Base-by-base conservation (phyloP, 2,329 filamentous ascomycete genomes). In the Knufia petricola region DNA sequence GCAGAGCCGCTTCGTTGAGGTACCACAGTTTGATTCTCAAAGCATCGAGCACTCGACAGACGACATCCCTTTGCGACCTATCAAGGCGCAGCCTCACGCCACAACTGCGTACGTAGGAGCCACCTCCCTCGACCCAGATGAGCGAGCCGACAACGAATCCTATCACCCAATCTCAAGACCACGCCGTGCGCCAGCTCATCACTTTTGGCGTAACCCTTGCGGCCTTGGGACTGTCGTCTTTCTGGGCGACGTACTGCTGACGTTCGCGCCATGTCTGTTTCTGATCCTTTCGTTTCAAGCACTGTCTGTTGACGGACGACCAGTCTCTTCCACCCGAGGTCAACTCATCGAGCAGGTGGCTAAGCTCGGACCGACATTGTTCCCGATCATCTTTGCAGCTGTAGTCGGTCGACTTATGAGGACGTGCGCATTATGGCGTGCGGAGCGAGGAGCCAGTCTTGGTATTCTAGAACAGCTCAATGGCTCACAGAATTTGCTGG, bases 391-490 rank as follows among this genome's bases (percentile, higher is more conserved):
- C 2, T 59, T 58, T 23, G 55, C 57, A 2, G 52, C 52, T 20
- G 44, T 59, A 13, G 37, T 56, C 2, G 54, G 57, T 26, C 38
- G 49, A 21, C 49, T 51, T 3, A 37, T 58, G 40, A 55, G 46
- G 32, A 50, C 48, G 4, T 52, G 50, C 43, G 54, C 57, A 10
- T 50, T 49, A 17, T 57, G 50, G 51, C 47, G 44, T 8, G 46
- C 52, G 12, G 50, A 56, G 41, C 49, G 46, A 19, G 55, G 57
- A 9, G 43, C 48, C 10, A 46, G 37, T 28, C 45, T 59, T 2
- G 55, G 57, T 15, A 50, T 58, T 19, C 28, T 56, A 12, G 55
- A 58, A 30, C 55, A 58, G 24, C 42, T 58, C 13, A 56, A 53
- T 38, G 54, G 55, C 12, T 55, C 52, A 26, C 50, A 52, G 37